Evolutionary conservation across 345 rosid species (phyloP).

Genomic region (Acer campestre): DNA sequence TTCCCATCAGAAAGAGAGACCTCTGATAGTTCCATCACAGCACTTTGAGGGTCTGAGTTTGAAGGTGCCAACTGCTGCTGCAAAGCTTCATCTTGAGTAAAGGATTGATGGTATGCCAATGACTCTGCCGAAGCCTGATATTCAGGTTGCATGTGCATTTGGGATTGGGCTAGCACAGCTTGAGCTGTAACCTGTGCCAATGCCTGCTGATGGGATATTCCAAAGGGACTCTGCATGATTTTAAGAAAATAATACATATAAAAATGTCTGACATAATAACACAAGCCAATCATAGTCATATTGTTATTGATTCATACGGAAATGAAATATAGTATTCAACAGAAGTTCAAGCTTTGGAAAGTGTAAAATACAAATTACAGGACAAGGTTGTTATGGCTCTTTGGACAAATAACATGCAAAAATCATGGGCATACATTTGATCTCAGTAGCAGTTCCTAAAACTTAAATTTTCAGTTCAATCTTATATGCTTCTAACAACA

Average conservation of each 20-base stretch:
- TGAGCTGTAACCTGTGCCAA: constrained; percentile 82
- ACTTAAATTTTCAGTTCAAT: neutral
- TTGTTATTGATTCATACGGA: neutral
- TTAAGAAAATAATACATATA: constrained; percentile 24
- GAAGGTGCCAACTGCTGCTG: constrained; percentile 44
- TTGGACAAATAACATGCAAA: neutral
- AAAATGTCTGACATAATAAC: constrained; percentile 1
- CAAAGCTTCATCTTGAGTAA: constrained; percentile 39
- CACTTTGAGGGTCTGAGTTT: constrained; percentile 39
- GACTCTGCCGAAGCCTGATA: constrained; percentile 38
- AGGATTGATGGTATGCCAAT: constrained; percentile 34
- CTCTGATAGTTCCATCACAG: constrained; percentile 45
- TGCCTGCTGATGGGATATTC: constrained; percentile 84
- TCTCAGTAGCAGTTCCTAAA: neutral
- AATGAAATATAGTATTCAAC: neutral
- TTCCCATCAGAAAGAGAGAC: constrained; percentile 56
- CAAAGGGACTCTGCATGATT: constrained; percentile 69
- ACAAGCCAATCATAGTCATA: neutral
- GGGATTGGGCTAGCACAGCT: constrained; percentile 57
- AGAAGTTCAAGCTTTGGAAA: neutral
- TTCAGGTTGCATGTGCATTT: constrained; percentile 41
- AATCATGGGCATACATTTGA: neutral
- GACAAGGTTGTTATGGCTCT: no score
- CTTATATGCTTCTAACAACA: neutral
- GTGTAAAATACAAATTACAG: neutral